Conservation (phyloP, 257 asterid species). For the Lavandula angustifolia region DNA sequence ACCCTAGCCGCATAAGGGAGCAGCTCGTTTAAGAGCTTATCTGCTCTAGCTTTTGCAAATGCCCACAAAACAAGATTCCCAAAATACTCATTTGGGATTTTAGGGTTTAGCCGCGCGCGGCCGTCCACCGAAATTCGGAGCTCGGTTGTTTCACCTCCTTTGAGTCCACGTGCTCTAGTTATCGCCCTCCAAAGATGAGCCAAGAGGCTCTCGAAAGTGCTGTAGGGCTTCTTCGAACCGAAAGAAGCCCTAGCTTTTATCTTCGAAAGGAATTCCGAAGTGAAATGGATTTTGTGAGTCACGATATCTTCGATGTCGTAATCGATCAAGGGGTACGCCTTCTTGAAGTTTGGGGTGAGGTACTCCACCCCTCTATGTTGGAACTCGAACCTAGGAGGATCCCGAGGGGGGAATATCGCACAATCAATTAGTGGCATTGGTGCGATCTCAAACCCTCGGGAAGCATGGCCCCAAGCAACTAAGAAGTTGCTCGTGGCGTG, state of each 20-base stretch:
- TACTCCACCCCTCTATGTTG: constrained; percentile 73
- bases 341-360: constrained; percentile 35
- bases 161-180: constrained; percentile 68
- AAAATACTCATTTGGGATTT: constrained; percentile 62
- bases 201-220: constrained; percentile 76
- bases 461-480: constrained; percentile 88
- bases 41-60: constrained; percentile 51
- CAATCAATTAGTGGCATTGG: constrained; percentile 65
- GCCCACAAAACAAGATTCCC: constrained; percentile 92
- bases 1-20: constrained; percentile 56
- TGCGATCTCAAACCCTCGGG: constrained; percentile 43
- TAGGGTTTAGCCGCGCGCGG: constrained; percentile 61
- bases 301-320: constrained; percentile 48
- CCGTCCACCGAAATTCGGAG: constrained; percentile 73
- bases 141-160: constrained; percentile 53
- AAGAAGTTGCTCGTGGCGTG: constrained; percentile 66
- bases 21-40: constrained; percentile 48
- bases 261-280: constrained; percentile 51
- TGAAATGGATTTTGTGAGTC: constrained; percentile 60
- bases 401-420: constrained; percentile 52
- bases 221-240: constrained; percentile 47
- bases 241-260: constrained; percentile 68
- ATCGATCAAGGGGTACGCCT: constrained; percentile 39
- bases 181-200: constrained; percentile 82
- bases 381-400: constrained; percentile 54